These are phyloP conservation scores for Phaeomoniella chlamydospora DNA, from an alignment of 2,329 filamentous ascomycete genomes.

Conservation along the genomic window DNA sequence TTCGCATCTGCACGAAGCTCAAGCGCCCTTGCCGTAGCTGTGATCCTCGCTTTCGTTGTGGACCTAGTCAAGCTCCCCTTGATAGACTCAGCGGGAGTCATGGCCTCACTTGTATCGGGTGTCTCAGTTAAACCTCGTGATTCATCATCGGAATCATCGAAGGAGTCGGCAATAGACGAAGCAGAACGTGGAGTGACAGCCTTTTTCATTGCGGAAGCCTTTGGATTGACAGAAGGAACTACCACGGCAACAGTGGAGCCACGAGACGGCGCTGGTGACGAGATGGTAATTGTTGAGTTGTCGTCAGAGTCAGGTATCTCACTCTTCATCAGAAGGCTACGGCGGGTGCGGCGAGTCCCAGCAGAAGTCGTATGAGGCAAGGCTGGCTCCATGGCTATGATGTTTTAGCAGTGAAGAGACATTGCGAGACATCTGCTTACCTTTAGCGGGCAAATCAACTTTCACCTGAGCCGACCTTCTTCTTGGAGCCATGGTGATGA, in stretches of 20 bases:
- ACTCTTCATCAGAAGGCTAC: background rate
- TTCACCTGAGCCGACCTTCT: background rate
- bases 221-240: slow-evolving; percentile 3
- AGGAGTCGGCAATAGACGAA: slow-evolving; percentile 22
- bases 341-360: background rate
- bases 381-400: background rate
- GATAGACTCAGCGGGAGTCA: slow-evolving; percentile 36
- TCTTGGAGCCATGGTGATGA: background rate
- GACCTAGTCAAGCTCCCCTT: slow-evolving; percentile 8
- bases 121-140: slow-evolving; percentile 30
- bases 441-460: background rate
- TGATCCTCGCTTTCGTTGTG: slow-evolving; percentile 12
- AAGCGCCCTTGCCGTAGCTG: slow-evolving; percentile 29
- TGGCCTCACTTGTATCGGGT: slow-evolving; percentile 43
- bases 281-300: slow-evolving; percentile 4
- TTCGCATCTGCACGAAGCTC: slow-evolving; percentile 32
- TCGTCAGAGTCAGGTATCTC: slow-evolving; percentile 12
- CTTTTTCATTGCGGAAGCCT: slow-evolving; percentile 1
- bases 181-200: slow-evolving; percentile 21
- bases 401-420: background rate
- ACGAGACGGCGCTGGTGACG: slow-evolving; percentile 1
- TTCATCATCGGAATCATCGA: slow-evolving; percentile 30
- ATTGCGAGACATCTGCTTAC: background rate
- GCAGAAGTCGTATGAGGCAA: background rate
- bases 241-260: slow-evolving; percentile 2